Conservation (phyloP, 257 asterid genomes). For the Apocynum venetum region DNA sequence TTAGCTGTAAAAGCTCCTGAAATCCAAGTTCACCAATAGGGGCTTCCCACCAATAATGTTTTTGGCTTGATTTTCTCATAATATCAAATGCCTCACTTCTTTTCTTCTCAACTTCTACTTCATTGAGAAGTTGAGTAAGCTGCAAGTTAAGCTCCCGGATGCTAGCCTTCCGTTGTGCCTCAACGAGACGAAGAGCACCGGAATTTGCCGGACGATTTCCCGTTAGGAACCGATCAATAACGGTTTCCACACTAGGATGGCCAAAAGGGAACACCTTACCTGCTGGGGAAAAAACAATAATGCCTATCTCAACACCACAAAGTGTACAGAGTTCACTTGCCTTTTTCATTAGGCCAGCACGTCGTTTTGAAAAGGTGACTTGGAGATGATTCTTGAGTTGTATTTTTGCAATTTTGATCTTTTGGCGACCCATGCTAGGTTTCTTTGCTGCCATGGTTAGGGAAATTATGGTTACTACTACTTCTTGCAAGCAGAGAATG, state of each 20-base stretch:
- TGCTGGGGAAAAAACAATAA: constrained; percentile 68
- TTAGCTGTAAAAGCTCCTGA: constrained; percentile 50
- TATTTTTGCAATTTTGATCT: constrained; percentile 73
- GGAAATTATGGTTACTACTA: background rate
- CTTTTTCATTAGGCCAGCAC: constrained; percentile 64
- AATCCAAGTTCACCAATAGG: constrained; percentile 42
- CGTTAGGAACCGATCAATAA: constrained; percentile 40
- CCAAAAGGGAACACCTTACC: constrained; percentile 79
- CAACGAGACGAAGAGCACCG: constrained; percentile 29
- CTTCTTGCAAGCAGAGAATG: background rate
- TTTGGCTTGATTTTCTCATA: constrained; percentile 36
- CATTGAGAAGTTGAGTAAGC: constrained; percentile 43
- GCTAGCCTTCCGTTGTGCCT: constrained; percentile 48
- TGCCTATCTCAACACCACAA: constrained; percentile 63
- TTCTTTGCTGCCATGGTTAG: constrained; percentile 46
- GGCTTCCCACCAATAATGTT: constrained; percentile 63
- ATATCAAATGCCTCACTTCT: constrained; percentile 51
- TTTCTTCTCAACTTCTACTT: constrained; percentile 52
- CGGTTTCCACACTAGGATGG: constrained; percentile 59
- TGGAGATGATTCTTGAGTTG: constrained; percentile 59
- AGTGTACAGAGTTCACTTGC: constrained; percentile 74
- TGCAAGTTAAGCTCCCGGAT: constrained; percentile 54
- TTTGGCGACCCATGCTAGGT: constrained; percentile 66
- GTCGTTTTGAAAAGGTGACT: constrained; percentile 73
- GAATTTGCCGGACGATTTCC: constrained; percentile 19